These are phyloP conservation scores for Candida khao-thaluensis DNA, from an alignment of 805 yeast species.

Conservation along the genomic window DNA sequence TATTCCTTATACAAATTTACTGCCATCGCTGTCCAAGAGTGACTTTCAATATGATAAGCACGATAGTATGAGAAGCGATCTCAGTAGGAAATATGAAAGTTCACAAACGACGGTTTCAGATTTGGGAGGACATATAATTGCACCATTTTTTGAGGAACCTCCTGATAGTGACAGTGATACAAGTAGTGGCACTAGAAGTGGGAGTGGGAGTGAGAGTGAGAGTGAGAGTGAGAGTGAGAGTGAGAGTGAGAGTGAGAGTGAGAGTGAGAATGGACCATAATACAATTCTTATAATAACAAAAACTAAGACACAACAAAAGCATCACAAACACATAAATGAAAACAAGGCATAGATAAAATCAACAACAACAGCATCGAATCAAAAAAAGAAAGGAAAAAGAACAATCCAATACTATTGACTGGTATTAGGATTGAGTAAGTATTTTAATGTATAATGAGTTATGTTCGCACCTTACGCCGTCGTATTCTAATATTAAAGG, in stretches of 20 bases:
- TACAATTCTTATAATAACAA: no score
- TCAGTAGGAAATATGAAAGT: conserved; percentile 5
- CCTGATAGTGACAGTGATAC: conserved; percentile 26
- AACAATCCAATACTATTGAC: background rate
- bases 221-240: background rate
- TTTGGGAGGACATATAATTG: conserved; percentile 11
- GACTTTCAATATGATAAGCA: conserved; percentile 19
- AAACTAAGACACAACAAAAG: no score
- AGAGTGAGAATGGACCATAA: no score
- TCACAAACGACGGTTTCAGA: conserved; percentile 1
- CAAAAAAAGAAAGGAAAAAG: background rate
- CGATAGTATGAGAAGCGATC: conserved; percentile 15
- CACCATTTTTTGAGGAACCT: conserved; percentile 39
- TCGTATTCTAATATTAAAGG: no score
- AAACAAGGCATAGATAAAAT: no score
- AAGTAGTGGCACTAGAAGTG: background rate
- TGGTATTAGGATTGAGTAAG: conserved; percentile 6
- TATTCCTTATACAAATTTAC: conserved; percentile 5
- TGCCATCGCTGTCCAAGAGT: conserved; percentile 5
- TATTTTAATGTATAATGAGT: conserved; percentile 6
- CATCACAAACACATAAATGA: no score
- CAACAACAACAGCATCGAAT: background rate
- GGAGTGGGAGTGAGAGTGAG: background rate
- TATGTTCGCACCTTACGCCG: conserved; percentile 1
- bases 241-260: background rate